Conservation (phyloP, 2,329 filamentous ascomycete species). For the Apiospora arundinis region DNA sequence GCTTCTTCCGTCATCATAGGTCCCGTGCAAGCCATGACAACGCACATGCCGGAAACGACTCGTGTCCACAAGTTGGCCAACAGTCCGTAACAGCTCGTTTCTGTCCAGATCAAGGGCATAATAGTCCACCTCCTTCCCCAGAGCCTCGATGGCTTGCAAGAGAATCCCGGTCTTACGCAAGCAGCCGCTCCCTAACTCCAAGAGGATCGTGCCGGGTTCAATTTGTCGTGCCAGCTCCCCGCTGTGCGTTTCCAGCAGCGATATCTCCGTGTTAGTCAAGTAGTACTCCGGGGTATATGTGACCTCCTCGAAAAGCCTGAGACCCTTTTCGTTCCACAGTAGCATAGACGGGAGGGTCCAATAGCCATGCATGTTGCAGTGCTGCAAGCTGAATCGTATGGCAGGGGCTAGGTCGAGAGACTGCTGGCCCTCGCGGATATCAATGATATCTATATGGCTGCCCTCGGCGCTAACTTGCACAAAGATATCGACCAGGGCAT, state of each 20-base stretch:
- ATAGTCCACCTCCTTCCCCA: slow-evolving; percentile 80
- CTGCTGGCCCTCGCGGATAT: slow-evolving; percentile 73
- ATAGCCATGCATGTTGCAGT: slow-evolving; percentile 38
- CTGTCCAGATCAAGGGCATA: slow-evolving; percentile 89
- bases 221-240: slow-evolving; percentile 76
- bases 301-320: slow-evolving; percentile 82
- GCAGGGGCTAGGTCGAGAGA: background rate
- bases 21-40: slow-evolving; percentile 85
- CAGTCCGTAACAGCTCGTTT: slow-evolving; percentile 81
- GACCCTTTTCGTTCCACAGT: slow-evolving; percentile 78
- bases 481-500: background rate
- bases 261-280: slow-evolving; percentile 90
- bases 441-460: slow-evolving; percentile 67
- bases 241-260: slow-evolving; percentile 74
- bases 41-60: slow-evolving; percentile 71
- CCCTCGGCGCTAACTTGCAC: background rate
- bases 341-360: slow-evolving; percentile 81
- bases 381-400: background rate
- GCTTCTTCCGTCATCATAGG: slow-evolving; percentile 87
- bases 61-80: slow-evolving; percentile 66
- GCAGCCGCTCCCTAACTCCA: slow-evolving; percentile 95
- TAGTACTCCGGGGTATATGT: slow-evolving; percentile 96
- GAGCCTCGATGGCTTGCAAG: slow-evolving; percentile 79
- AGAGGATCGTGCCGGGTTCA: slow-evolving; percentile 75
- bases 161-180: slow-evolving; percentile 90